Evolutionary conservation across 2,329 filamentous ascomycete species (phyloP).

Genomic region (Aschersonia sp.): DNA sequence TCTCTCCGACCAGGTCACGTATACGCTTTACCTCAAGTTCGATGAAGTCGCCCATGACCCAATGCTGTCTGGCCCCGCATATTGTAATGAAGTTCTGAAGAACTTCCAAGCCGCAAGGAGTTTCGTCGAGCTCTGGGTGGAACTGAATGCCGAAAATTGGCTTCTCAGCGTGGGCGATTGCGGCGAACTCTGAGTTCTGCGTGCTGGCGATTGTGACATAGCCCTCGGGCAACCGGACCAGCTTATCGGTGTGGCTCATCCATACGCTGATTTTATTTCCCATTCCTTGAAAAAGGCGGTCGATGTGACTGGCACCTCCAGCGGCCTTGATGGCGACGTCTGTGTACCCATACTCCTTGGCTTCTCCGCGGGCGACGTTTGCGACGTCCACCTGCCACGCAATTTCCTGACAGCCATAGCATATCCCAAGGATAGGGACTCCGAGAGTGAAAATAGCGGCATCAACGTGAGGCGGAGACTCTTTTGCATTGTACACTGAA

Average conservation of each 20-base stretch:
- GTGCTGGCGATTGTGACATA: constrained; percentile 67
- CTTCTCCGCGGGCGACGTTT: background rate
- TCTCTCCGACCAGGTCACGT: constrained; percentile 64
- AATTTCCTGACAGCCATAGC: constrained; percentile 40
- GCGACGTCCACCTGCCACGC: background rate
- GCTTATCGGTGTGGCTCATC: constrained; percentile 88
- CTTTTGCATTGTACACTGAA: constrained; percentile 64
- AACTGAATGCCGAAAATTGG: constrained; percentile 69
- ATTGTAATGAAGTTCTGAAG: constrained; percentile 79
- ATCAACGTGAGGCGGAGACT: constrained; percentile 44
- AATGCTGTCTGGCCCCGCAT: constrained; percentile 61
- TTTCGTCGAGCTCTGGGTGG: constrained; percentile 59
- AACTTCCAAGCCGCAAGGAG: constrained; percentile 49
- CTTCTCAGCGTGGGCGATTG: constrained; percentile 57
- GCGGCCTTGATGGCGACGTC: constrained; percentile 24
- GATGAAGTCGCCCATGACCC: constrained; percentile 78
- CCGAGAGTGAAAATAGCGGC: constrained; percentile 28
- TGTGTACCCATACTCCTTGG: constrained; percentile 36
- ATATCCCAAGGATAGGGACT: constrained; percentile 28
- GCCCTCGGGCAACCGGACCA: constrained; percentile 55
- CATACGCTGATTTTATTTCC: constrained; percentile 45
- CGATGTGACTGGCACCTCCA: constrained; percentile 39
- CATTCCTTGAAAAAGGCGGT: constrained; percentile 66
- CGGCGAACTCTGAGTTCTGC: constrained; percentile 63
- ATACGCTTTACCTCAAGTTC: constrained; percentile 72